These are phyloP conservation scores for Styphnolobium japonicum DNA, from an alignment of 306 rosid genomes.

Conservation along the genomic window DNA sequence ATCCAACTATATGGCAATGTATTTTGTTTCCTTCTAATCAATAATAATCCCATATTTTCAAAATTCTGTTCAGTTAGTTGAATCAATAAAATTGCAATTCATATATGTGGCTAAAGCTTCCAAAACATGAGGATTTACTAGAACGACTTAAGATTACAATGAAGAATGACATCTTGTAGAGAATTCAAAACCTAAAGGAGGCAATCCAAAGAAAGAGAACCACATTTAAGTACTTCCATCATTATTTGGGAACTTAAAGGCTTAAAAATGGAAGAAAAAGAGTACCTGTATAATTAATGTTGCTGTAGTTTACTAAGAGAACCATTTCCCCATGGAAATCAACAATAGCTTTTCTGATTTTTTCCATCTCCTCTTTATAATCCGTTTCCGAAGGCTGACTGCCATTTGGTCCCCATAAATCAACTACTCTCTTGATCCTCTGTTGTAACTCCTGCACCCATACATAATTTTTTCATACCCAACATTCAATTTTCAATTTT, in stretches of 20 bases:
- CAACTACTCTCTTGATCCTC: constrained; percentile 55
- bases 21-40: neutral
- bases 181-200: neutral
- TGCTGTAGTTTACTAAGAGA: constrained; percentile 81
- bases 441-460: constrained; percentile 61
- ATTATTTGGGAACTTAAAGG: neutral
- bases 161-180: neutral
- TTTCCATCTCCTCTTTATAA: constrained; percentile 56
- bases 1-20: neutral
- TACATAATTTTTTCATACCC: neutral
- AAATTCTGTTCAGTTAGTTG: neutral
- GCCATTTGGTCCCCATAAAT: constrained; percentile 61
- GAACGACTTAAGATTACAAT: too few relatives aligned
- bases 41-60: neutral
- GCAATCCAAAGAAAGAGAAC: neutral
- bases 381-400: constrained; percentile 40
- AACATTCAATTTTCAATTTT: neutral
- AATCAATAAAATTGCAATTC: neutral
- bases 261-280: neutral
- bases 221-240: neutral
- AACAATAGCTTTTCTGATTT: constrained; percentile 73
- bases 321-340: constrained; percentile 98
- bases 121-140: neutral
- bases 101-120: neutral
- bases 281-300: constrained; percentile 80